phyloP scores from a whole-genome alignment of 2,329 filamentous ascomycete species.

The Coleophoma eucalyptorum region DNA sequence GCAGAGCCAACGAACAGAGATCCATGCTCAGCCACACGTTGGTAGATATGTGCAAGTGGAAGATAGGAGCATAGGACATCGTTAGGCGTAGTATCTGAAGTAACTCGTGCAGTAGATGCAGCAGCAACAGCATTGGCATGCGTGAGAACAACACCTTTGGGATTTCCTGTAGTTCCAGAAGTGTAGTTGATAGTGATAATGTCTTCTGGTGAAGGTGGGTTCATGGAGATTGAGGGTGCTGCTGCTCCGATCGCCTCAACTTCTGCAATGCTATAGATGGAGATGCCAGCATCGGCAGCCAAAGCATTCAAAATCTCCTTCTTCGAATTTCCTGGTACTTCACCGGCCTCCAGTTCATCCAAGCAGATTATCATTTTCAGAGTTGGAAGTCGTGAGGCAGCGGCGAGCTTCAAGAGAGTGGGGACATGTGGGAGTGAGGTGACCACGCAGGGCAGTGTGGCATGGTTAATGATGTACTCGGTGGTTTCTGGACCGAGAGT shows the following conservation, averaged over 20 bases:
- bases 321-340: slow-evolving; percentile 75
- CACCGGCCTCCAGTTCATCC: slow-evolving; percentile 77
- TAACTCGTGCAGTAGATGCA: slow-evolving; percentile 55
- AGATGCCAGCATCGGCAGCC: slow-evolving; percentile 69
- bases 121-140: slow-evolving; percentile 79
- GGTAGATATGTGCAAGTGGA: slow-evolving; percentile 91
- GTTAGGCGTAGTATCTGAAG: slow-evolving; percentile 40
- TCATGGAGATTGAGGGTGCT: slow-evolving; percentile 61
- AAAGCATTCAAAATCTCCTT: slow-evolving; percentile 71
- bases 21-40: slow-evolving; percentile 76
- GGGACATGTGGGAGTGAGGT: slow-evolving; percentile 80
- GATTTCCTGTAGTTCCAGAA: slow-evolving; percentile 77
- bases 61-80: slow-evolving; percentile 82
- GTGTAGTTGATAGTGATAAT: slow-evolving; percentile 90
- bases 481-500: slow-evolving; percentile 87
- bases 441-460: slow-evolving; percentile 69
- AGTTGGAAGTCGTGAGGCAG: slow-evolving; percentile 63
- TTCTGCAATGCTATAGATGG: slow-evolving; percentile 74
- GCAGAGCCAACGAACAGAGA: slow-evolving; percentile 67
- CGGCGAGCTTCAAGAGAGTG: slow-evolving; percentile 72
- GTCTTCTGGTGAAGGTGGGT: slow-evolving; percentile 70
- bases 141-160: slow-evolving; percentile 80
- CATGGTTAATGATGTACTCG: slow-evolving; percentile 95
- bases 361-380: slow-evolving; percentile 87
- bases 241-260: slow-evolving; percentile 78